Evolutionary conservation across 306 rosid genomes (phyloP).

Genomic region (Trifolium pratense): DNA sequence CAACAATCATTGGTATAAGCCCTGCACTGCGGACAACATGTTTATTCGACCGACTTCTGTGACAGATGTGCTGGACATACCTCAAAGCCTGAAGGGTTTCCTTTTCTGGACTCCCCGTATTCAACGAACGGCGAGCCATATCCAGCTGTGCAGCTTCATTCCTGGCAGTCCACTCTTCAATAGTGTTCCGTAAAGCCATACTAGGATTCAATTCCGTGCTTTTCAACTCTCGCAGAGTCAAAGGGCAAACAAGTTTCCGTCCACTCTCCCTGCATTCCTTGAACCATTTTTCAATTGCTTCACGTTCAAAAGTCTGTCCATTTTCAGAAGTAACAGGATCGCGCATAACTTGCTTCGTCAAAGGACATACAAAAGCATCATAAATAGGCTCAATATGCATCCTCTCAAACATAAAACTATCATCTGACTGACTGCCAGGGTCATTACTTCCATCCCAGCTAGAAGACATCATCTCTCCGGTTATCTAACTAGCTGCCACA

Average conservation of each 20-base stretch:
- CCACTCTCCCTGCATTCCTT: constrained; percentile 92
- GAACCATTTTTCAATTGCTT: constrained; percentile 96
- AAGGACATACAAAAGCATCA: constrained; percentile 88
- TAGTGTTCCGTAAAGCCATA: constrained; percentile 94
- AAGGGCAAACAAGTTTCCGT: constrained; percentile 75
- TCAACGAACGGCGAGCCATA: constrained; percentile 78
- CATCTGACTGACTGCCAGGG: constrained; percentile 86
- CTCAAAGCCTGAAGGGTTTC: constrained; percentile 76
- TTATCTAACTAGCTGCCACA: constrained; percentile 48
- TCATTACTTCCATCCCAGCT: constrained; percentile 90
- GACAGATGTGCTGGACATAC: constrained; percentile 74
- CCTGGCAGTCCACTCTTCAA: constrained; percentile 98
- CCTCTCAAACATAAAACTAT: constrained; percentile 73
- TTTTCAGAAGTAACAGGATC: constrained; percentile 93
- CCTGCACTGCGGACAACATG: constrained; percentile 73
- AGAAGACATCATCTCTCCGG: constrained; percentile 63
- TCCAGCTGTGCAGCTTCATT: constrained; percentile 96
- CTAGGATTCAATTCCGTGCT: constrained; percentile 84
- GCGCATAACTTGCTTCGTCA: constrained; percentile 89
- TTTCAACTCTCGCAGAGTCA: constrained; percentile 70
- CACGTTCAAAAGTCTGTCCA: constrained; percentile 92
- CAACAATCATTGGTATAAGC: constrained; percentile 84
- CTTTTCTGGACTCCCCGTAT: constrained; percentile 67
- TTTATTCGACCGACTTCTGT: constrained; percentile 68
- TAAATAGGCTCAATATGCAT: constrained; percentile 87